Base-by-base conservation (phyloP, 75 land plant genomes). In the Sequoiadendron giganteum region DNA sequence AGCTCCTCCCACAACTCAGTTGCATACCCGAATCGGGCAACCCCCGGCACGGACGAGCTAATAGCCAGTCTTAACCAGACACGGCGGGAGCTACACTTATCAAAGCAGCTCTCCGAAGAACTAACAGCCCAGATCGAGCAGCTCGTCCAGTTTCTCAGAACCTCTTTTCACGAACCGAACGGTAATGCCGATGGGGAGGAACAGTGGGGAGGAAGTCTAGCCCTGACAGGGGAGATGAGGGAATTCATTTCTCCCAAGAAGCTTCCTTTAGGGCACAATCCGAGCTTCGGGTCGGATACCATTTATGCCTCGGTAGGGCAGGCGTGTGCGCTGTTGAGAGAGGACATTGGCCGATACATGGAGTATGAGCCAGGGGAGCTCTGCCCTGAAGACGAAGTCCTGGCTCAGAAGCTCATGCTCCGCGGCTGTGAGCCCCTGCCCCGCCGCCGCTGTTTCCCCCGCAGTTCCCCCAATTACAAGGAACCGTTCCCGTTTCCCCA, bases 401-500 rank as follows among this genome's bases (percentile, higher is more conserved):
- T 94, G n/a, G 95, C 87, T 0, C 96, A 94, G 91, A 92, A 89
- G 91, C 95, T 96, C 55, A 88, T 97, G 89, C 75, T 94, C 73
- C 89, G 88, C 0, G 97, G 96, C 0, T 97, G 99, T 75, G 99
- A 97, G 87, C 99, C 99, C 5, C 87, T 96, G 56, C 99, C 99
- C 0, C 92, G 99, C 28, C 90, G 98, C 86, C 88, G 99, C 14
- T 98, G 99, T 91, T 91, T 94, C 25, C 90, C 96, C 21, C 87
- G 91, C 42, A 40, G 84, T 15, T 81, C 94, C 2, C 15, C 83
- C 21, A 54, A 40, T 72, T 83, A 79, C 28, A 1, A 1, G 43
- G 82, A 79, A 78, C 92, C 91, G 0, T 9, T 56, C 19, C 95
- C 95, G 9, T 65, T 91, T 40, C 95, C 95, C 0, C 11, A 75